phyloP scores from a whole-genome alignment of 2,329 filamentous ascomycete genomes.

The Zymoseptoria ardabiliae region DNA sequence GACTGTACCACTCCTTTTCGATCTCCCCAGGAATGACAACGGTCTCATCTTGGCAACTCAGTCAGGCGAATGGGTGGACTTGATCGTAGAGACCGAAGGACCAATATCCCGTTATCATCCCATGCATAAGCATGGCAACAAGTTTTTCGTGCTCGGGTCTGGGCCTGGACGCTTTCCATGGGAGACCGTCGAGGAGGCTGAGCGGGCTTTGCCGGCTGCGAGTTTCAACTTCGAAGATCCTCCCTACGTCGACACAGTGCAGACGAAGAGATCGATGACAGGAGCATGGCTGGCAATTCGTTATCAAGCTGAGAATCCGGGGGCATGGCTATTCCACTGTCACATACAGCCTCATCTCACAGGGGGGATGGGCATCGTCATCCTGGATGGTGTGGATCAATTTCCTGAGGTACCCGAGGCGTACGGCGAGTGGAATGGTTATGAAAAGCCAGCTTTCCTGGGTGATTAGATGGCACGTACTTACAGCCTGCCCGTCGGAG shows the following conservation, averaged over 20 bases:
- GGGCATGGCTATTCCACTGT: conserved; percentile 45
- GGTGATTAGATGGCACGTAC: no score
- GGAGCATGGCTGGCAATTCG: conserved; percentile 37
- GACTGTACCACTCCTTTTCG: no score
- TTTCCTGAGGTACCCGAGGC: conserved; percentile 26
- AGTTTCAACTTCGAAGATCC: conserved; percentile 53
- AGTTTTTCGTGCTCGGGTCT: no score
- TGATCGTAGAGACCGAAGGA: no score
- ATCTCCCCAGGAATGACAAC: no score
- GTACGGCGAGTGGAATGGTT: conserved; percentile 5
- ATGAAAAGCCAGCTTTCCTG: no score
- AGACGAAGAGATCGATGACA: conserved; percentile 5
- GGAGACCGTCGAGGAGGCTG: conserved; percentile 47
- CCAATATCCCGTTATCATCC: no score
- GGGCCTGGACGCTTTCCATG: no score
- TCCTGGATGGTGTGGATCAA: conserved; percentile 43
- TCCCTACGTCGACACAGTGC: conserved; percentile 45
- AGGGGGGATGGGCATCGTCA: conserved; percentile 42
- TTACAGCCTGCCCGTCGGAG: no score
- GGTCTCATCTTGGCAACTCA: no score
- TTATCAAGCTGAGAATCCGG: conserved; percentile 41
- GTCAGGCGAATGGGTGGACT: no score
- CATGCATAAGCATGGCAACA: conserved; percentile 58
- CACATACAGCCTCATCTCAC: conserved; percentile 43
- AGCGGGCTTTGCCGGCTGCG: conserved; percentile 35